Evolutionary conservation across 768 basidiomycete genomes (phyloP), one percentile per base, ranked within the genome.

Genomic region (Agaricus bisporus): DNA sequence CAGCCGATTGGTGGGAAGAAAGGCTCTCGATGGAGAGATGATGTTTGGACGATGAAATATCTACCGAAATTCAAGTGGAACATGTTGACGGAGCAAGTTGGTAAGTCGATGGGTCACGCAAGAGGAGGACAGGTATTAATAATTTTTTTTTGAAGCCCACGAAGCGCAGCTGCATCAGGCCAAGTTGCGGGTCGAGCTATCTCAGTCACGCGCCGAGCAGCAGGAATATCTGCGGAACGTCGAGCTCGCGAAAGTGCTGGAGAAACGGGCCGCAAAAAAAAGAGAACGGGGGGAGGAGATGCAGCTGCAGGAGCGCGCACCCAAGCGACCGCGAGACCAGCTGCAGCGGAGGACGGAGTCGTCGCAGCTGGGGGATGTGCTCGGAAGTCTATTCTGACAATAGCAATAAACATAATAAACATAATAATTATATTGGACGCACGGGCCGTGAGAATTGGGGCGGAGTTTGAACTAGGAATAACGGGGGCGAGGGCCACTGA

Each of bases 21-120:
- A 66, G 86, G 88, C 5, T 79, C 83, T 2, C 76, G 91, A 54
- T 98, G 92, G 91, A 77, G 91, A 65, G 95, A 98, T 64, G 97
- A 99, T 59, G 85, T 99, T 7, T 99, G 97, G 97, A 98, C 97
- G 53, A 95, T 98, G 93, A 95, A 95, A 66, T 99, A 99, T 67
- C 73, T 99, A 54, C 95, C 95, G 8, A 88, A 84, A 63, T 99
- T 98, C 77, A 97, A 95, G 63, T 99, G 97, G 97, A 85, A 88
- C 69, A 97, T 97, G 95, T 74, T 99, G 55, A 95, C 92, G 5
- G 97, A 98, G 69, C 95, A 98, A 78, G 86, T 99, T 61, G 93
- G 95, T 95, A 65, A 67, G 94, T 78, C 37, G 42, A 18, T 44
- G 17, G 41, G 37, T 42, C 1, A 17, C 7, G 36, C 18, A 26